These are phyloP conservation scores for Scutellaria galericulata DNA, from an alignment of 257 asterid species.

Conservation along the genomic window DNA sequence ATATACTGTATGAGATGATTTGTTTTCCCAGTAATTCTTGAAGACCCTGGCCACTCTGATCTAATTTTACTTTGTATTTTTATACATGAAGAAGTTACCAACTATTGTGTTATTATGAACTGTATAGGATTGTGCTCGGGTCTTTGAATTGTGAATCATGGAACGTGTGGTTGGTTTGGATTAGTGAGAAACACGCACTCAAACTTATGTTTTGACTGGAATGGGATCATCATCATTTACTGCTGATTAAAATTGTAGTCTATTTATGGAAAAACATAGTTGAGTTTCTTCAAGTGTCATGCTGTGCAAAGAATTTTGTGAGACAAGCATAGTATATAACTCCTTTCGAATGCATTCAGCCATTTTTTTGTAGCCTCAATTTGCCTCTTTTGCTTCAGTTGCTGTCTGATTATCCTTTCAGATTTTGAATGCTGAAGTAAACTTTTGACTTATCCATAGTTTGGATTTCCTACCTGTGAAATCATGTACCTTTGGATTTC, in stretches of 20 bases:
- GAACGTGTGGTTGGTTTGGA: background rate
- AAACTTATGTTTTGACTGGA: background rate
- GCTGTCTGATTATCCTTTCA: constrained; percentile 14
- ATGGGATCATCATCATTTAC: background rate
- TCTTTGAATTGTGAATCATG: background rate
- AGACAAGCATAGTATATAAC: background rate
- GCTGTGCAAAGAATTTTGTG: background rate
- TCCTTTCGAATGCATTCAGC: background rate
- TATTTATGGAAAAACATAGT: background rate
- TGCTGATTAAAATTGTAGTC: background rate
- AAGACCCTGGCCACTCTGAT: background rate
- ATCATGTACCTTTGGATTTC: constrained; percentile 1
- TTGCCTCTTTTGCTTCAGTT: no score
- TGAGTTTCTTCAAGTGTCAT: constrained; percentile 3
- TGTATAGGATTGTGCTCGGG: constrained; percentile 13
- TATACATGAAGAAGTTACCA: background rate
- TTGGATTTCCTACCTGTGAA: background rate
- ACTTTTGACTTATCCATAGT: background rate
- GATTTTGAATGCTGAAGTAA: constrained; percentile 22
- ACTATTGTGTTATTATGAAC: background rate
- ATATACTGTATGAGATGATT: background rate
- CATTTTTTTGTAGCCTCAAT: no score
- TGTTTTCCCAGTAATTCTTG: background rate
- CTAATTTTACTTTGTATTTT: background rate
- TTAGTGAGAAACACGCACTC: constrained; percentile 3